Evolutionary conservation across 306 rosid species (phyloP), one percentile per base, ranked within the genome.

Genomic region (Boehmeria nivea): DNA sequence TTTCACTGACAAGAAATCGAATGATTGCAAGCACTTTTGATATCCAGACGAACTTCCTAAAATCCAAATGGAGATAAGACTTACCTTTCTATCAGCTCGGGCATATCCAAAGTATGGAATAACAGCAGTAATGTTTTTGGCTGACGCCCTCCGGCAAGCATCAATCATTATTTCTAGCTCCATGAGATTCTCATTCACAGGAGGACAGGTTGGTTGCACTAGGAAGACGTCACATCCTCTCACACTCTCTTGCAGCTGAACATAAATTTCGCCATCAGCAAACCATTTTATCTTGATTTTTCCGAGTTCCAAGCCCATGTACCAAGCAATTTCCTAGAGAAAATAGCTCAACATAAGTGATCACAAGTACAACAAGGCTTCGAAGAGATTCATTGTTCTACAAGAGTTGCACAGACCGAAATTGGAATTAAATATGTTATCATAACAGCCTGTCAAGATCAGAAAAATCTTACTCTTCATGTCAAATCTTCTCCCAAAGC

Each of bases 41-140:
- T 31, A 31, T 31, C 2, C 8, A 31, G 9, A 31, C 36, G 9
- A 31, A 10, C 36, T 31, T 31, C 8, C 8, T 31, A 31, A 31
- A 31, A 10, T 31, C 36, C 5, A 31, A 31, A 31, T 4, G 36
- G 9, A 31, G 36, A 31, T 4, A 31, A 31, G 46, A 72, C 75
- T 76, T 72, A 74, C 99, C 96, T 91, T 91, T 79, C 96, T 84
- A 68, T 91, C 95, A 47, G 99, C 95, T 76, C 99, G 80, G 54
- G 99, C 96, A 73, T 91, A 91, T 69, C 99, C 99, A 70, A 91
- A 91, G 72, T 91, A 91, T 9, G 96, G 99, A 76, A 85, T 85
- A 20, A 91, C 99, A 2, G 93, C 96, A 48, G 95, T 91, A 60
- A 91, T 72, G 55, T 72, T 91, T 65, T 88, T 87, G 21, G 99